These are phyloP conservation scores for Dissophora ornata DNA, from an alignment of 192 early-diverging fungal genomes.

Conservation along the genomic window DNA sequence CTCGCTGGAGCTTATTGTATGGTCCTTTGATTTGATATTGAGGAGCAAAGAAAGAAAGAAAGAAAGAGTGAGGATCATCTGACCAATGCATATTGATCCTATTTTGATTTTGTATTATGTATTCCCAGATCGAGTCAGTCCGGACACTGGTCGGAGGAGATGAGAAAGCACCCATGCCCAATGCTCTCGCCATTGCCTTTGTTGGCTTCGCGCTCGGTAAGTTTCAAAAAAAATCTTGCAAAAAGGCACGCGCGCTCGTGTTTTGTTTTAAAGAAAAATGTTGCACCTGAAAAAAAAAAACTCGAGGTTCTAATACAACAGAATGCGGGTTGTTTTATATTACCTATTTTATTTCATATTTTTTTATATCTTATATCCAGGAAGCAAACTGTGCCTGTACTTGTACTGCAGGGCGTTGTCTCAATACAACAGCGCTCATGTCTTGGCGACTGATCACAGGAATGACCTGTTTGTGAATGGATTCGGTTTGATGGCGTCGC, in stretches of 20 bases:
- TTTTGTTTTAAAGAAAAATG: too few species aligned
- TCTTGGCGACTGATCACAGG: slow-evolving; percentile 77
- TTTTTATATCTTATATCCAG: too few species aligned
- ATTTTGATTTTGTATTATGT: background rate
- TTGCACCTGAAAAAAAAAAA: too few species aligned
- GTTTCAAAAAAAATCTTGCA: background rate
- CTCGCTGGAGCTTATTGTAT: slow-evolving; percentile 73
- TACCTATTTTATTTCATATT: too few species aligned
- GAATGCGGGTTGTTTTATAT: too few species aligned
- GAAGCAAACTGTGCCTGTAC: slow-evolving; percentile 72
- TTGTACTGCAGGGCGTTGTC: slow-evolving; percentile 75
- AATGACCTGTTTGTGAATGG: slow-evolving; percentile 82
- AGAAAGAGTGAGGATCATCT: too few species aligned
- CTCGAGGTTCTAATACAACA: too few species aligned
- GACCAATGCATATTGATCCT: background rate
- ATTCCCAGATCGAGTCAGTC: slow-evolving; percentile 67
- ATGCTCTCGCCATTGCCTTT: slow-evolving; percentile 60
- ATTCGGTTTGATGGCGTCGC: slow-evolving; percentile 74
- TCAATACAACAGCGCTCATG: slow-evolving; percentile 67
- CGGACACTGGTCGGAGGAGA: slow-evolving; percentile 62
- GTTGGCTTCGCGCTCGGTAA: slow-evolving; percentile 67
- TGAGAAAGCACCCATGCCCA: slow-evolving; percentile 61
- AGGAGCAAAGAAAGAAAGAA: too few species aligned
- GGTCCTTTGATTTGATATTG: too few species aligned
- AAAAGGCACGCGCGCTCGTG: background rate